Evolutionary conservation across 2,329 filamentous ascomycete genomes (phyloP), one percentile per base, ranked within the genome.

Genomic region (Fusarium azukiicola): DNA sequence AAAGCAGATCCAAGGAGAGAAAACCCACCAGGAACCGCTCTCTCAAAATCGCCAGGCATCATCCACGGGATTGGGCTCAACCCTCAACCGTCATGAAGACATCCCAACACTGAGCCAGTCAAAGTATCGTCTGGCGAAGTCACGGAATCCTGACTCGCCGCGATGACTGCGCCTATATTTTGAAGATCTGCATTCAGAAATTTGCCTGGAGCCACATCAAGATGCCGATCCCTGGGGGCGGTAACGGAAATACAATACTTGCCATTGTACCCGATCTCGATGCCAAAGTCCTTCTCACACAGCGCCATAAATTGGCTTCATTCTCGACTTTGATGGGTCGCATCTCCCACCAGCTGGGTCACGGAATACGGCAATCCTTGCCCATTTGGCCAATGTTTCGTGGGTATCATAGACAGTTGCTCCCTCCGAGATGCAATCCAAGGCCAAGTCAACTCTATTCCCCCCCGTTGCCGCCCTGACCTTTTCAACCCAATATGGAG

Each of bases 221-320:
- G 38, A 38, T 56, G 17, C 52, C 10, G 5, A 32, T 13, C 4
- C 13, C 12, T 36, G 17, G 19, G 27, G 27, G 27, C 27, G 27
- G 72, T 61, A 21, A 85, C 21, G 16, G 47, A 69, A 7, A 78
- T 10, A 46, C 3, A 64, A 27, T 3, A 66, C 83, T 16, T 83
- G 81, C 67, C 81, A 19, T 88, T 84, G 23, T 90, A 90, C 14
- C 85, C 78, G 16, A 89, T 77, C 27, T 89, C 85, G 47, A 85
- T 85, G 0, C 88, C 87, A 0, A 32, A 90, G 79, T 0, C 85
- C 88, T 67, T 89, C 86, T 88, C 87, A 90, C 0, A 89, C 88
- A 1, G 87, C 87, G 2, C 88, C 88, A 44, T 89, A 89, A 2
- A 86, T 72, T 0, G 87, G 86, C 27, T 89, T 84, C 3, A 85